Evolutionary conservation across 371 early-diverging fungal genomes (phyloP).

Genomic region (Circinella umbellata): DNA sequence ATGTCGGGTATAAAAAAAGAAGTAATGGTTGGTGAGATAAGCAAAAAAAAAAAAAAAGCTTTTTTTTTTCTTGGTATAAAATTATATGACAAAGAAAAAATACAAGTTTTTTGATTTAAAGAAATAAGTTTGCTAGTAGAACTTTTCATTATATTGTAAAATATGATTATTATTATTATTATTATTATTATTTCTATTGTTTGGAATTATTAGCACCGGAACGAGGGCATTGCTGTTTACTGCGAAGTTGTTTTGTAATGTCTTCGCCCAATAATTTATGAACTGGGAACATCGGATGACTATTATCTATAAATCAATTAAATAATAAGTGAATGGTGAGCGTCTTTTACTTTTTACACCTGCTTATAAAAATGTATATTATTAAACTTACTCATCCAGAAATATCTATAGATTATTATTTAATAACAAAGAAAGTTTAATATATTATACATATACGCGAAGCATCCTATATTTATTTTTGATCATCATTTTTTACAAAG

Average conservation of each 20-base stretch:
- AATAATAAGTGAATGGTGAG: not conserved
- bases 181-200: not conserved
- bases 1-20: too few relatives aligned
- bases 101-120: too few relatives aligned
- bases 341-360: not conserved
- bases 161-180: too few relatives aligned
- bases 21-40: too few relatives aligned
- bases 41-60: too few relatives aligned
- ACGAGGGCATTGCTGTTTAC: not conserved
- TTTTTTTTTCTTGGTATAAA: too few relatives aligned
- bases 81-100: too few relatives aligned
- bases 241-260: conserved; percentile 1
- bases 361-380: not conserved
- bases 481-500: not conserved
- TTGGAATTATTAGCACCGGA: not conserved
- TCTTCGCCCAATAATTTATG: conserved; percentile 16
- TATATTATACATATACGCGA: too few relatives aligned
- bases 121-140: too few relatives aligned
- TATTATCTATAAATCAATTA: not conserved
- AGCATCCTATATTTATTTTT: too few relatives aligned
- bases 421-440: too few relatives aligned
- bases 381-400: conserved; percentile 22
- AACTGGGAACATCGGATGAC: conserved; percentile 21
- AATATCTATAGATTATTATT: conserved; percentile 8
- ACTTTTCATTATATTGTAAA: too few relatives aligned